phyloP scores from a whole-genome alignment of 441 rosid species.

The Flueggea neowawraea region DNA sequence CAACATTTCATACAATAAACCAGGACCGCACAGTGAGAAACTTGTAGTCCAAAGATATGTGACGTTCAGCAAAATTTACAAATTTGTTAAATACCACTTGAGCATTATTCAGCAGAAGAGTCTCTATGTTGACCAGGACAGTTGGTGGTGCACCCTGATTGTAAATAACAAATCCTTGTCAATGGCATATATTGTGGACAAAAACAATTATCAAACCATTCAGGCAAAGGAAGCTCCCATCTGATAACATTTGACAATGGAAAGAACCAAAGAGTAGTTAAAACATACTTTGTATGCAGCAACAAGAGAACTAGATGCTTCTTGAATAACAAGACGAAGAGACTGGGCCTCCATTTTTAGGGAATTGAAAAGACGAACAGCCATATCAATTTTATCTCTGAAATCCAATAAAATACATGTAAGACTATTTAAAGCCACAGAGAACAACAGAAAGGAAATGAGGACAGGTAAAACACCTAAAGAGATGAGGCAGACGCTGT shows the following conservation, averaged over 20 bases:
- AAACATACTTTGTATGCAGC: slow-evolving; percentile 75
- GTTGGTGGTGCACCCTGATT: slow-evolving; percentile 74
- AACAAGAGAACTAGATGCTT: slow-evolving; percentile 80
- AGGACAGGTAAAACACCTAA: slow-evolving; percentile 48
- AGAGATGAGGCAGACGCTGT: slow-evolving; percentile 88
- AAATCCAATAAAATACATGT: slow-evolving; percentile 19
- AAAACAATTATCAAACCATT: neutral
- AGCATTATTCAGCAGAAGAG: slow-evolving; percentile 69
- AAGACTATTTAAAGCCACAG: slow-evolving; percentile 7
- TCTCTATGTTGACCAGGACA: slow-evolving; percentile 75
- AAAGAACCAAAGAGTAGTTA: slow-evolving; percentile 3
- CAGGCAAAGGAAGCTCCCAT: neutral
- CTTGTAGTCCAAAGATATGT: too few species aligned
- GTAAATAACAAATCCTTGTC: slow-evolving; percentile 5
- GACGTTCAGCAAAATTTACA: neutral
- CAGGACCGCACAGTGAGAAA: neutral
- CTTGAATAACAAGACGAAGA: slow-evolving; percentile 79
- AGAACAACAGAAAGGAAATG: slow-evolving; percentile 16
- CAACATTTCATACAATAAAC: slow-evolving; percentile 5
- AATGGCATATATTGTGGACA: slow-evolving; percentile 5
- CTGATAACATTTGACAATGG: neutral
- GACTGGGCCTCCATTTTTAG: slow-evolving; percentile 72
- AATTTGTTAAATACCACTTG: slow-evolving; percentile 50
- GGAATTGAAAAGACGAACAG: slow-evolving; percentile 86
- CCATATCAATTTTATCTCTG: slow-evolving; percentile 96